These are phyloP conservation scores for Pyrenochaeta sp. DNA, from an alignment of 2,329 filamentous ascomycete genomes.

Conservation along the genomic window DNA sequence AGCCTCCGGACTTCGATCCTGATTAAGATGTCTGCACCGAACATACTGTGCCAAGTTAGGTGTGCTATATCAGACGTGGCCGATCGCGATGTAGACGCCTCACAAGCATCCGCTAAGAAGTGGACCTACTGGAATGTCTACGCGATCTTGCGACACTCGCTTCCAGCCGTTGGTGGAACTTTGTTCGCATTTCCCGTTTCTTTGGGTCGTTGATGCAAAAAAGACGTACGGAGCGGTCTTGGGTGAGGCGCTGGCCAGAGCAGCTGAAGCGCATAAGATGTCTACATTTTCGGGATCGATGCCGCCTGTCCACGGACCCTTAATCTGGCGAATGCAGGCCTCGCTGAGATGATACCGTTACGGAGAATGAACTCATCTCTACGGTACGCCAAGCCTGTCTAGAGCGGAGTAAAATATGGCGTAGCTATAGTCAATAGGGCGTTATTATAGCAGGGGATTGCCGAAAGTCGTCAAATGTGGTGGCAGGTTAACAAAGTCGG, in stretches of 20 bases:
- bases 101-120: conserved; percentile 1
- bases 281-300: conserved; percentile 1
- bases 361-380: neutral
- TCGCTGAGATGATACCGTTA: conserved; percentile 7
- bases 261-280: neutral
- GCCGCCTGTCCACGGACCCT: neutral
- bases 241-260: neutral
- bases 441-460: conserved; percentile 21
- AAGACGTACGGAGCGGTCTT: neutral
- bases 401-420: conserved; percentile 1
- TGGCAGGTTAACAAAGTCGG: conserved; percentile 18
- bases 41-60: neutral
- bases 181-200: neutral
- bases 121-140: conserved; percentile 6
- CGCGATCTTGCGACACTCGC: conserved; percentile 4
- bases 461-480: conserved; percentile 22
- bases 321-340: neutral
- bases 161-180: neutral
- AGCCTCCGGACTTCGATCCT: conserved; percentile 17
- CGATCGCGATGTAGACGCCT: conserved; percentile 10
- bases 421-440: conserved; percentile 24
- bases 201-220: neutral
- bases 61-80: conserved; percentile 19
- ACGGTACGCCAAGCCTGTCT: conserved; percentile 2
- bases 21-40: conserved; percentile 22